Conservation (phyloP, 148 eudicot species). For the Dysphania ambrosioides region DNA sequence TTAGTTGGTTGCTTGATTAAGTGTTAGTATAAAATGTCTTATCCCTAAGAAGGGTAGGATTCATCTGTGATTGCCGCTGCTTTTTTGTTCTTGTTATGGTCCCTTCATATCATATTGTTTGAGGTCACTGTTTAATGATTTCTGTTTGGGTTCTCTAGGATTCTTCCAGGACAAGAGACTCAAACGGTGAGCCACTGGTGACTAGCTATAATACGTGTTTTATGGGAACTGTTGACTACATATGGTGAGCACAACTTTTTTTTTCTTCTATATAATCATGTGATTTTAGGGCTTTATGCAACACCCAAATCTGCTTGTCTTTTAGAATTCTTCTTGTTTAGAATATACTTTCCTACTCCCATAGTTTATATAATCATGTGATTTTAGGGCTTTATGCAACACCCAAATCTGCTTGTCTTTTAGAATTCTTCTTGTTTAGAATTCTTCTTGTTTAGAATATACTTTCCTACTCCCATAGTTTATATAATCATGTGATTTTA, state of each 20-base stretch:
- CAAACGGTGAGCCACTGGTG: slow-evolving; percentile 78
- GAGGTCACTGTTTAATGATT: neutral
- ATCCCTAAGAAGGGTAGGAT: neutral
- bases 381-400: too few relatives aligned
- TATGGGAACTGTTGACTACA: slow-evolving; percentile 90
- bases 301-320: neutral
- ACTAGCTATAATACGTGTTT: slow-evolving; percentile 81
- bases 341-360: neutral
- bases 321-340: neutral
- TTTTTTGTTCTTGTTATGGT: neutral
- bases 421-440: too few relatives aligned
- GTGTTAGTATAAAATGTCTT: neutral
- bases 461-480: neutral
- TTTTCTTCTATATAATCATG: too few relatives aligned
- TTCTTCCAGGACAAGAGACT: slow-evolving; percentile 67
- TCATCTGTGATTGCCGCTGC: neutral
- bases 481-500: too few relatives aligned
- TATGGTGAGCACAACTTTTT: slow-evolving; percentile 49
- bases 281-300: too few relatives aligned
- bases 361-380: neutral
- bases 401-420: neutral
- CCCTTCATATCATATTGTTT: neutral
- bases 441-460: neutral
- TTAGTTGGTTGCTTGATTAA: neutral
- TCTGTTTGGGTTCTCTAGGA: slow-evolving; percentile 40